phyloP scores from a whole-genome alignment of 2,329 filamentous ascomycete species.

The Verticillium klebahnii region DNA sequence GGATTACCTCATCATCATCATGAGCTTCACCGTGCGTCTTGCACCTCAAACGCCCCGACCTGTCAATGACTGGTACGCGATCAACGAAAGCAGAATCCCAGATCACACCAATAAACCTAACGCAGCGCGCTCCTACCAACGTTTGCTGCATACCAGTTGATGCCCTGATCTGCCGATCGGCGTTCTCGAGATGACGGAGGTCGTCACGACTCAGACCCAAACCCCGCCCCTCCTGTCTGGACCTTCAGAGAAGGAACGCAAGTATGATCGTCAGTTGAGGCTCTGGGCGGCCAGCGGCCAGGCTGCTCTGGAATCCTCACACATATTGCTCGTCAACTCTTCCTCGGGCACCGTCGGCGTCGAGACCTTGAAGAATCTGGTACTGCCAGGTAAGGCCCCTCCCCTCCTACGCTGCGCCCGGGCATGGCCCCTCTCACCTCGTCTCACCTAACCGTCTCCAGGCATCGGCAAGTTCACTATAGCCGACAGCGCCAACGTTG shows the following conservation, averaged over 20 bases:
- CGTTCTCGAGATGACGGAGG: slow-evolving; percentile 34
- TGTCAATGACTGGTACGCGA: neutral
- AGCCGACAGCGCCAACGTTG: slow-evolving; percentile 73
- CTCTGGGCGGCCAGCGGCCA: slow-evolving; percentile 94
- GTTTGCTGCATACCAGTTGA: neutral
- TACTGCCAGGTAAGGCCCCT: slow-evolving; percentile 65
- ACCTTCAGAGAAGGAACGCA: slow-evolving; percentile 61
- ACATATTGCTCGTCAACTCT: slow-evolving; percentile 86
- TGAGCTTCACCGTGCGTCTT: neutral
- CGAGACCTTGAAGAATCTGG: slow-evolving; percentile 95
- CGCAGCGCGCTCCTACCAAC: neutral
- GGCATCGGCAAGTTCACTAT: slow-evolving; percentile 91
- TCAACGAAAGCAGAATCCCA: neutral
- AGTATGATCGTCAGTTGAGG: slow-evolving; percentile 92
- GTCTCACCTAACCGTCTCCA: slow-evolving; percentile 19
- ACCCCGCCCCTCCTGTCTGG: slow-evolving; percentile 45
- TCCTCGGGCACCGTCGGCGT: slow-evolving; percentile 82
- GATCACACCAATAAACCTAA: neutral
- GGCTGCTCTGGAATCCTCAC: slow-evolving; percentile 81
- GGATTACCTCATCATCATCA: neutral
- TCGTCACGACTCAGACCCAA: slow-evolving; percentile 31
- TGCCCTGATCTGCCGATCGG: neutral
- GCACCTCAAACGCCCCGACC: neutral
- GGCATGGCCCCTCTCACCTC: no score
- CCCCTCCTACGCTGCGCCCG: neutral